Conservation (phyloP, 148 eudicot species). For the Rhododendron molle region DNA sequence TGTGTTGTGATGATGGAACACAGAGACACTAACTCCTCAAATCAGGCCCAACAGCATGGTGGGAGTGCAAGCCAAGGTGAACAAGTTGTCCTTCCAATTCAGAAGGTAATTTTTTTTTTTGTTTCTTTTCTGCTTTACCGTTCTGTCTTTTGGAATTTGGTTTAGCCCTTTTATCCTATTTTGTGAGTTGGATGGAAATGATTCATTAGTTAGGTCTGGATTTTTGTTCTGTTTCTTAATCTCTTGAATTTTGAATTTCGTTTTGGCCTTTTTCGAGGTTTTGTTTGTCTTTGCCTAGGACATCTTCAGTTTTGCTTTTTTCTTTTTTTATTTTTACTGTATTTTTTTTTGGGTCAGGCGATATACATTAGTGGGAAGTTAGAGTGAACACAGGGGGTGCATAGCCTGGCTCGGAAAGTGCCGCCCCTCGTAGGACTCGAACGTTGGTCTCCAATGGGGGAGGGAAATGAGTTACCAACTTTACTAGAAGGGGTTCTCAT, state of each 20-base stretch:
- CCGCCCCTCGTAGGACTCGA: no score
- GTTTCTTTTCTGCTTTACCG: not conserved
- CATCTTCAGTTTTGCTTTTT: not conserved
- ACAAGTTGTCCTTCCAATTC: constrained; percentile 19
- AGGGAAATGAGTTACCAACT: no score
- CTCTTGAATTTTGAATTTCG: not conserved
- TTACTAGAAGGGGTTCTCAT: no score
- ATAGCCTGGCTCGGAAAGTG: no score
- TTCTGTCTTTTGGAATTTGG: not conserved
- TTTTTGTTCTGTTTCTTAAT: not conserved
- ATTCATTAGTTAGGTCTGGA: not conserved
- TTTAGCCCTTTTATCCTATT: not conserved
- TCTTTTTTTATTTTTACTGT: no score
- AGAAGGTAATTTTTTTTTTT: constrained; percentile 18
- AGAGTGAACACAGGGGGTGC: no score
- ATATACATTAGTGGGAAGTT: no score
- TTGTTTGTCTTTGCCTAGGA: not conserved
- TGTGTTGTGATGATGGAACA: constrained; percentile 25
- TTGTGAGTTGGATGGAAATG: not conserved
- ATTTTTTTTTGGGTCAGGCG: no score
- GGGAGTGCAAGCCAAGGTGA: constrained; percentile 8
- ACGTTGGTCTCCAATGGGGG: no score
- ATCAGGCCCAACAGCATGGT: constrained; percentile 13
- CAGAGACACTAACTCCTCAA: constrained; percentile 20
- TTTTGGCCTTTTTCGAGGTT: not conserved